These are phyloP conservation scores for Pseudoneurospora amorphoporcata DNA, from an alignment of 495 filamentous ascomycete species.

Conservation along the genomic window DNA sequence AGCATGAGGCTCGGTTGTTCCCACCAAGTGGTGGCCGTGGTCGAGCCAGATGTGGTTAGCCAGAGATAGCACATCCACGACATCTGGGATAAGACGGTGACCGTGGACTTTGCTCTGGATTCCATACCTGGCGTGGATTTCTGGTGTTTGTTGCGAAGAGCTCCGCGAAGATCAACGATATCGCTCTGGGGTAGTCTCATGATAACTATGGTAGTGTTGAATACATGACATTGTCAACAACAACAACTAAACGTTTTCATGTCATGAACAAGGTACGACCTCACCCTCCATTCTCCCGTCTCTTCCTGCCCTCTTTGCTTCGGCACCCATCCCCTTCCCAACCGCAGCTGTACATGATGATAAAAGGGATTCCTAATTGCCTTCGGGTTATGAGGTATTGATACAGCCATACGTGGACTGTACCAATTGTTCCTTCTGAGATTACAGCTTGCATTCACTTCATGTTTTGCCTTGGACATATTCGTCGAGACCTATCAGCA, in stretches of 20 bases:
- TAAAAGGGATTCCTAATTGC: background rate
- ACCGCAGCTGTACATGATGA: background rate
- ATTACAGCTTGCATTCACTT: background rate
- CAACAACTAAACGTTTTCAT: background rate
- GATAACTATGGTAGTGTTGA: background rate
- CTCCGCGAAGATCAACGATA: too few species aligned
- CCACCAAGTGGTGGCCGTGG: background rate
- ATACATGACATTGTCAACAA: background rate
- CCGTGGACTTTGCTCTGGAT: background rate
- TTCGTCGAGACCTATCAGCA: background rate
- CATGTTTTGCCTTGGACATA: background rate
- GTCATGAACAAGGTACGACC: background rate
- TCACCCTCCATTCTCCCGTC: background rate
- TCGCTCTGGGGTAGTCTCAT: background rate
- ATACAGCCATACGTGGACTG: background rate
- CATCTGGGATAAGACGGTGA: background rate
- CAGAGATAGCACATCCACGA: background rate
- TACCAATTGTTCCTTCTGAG: conserved; percentile 6
- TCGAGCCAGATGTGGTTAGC: background rate
- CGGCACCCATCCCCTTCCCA: background rate
- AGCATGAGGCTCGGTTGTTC: background rate
- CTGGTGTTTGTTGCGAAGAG: background rate
- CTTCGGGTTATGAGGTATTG: background rate
- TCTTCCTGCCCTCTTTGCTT: background rate
- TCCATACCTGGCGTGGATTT: background rate